phyloP scores from a whole-genome alignment of 2,329 filamentous ascomycete species.

The Botrytis byssoidea region DNA sequence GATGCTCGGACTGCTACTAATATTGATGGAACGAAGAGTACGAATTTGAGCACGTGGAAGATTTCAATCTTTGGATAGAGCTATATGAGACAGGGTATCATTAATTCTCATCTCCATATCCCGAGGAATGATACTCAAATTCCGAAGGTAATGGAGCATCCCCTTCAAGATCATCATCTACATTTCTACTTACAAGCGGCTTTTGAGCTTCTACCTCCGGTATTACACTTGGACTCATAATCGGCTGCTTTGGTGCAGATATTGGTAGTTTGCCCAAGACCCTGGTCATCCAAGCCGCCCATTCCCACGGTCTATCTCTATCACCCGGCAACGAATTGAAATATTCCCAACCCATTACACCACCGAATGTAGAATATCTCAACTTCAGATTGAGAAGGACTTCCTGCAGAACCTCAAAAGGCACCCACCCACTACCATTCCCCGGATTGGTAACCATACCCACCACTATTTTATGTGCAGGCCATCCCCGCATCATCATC shows the following conservation, averaged over 20 bases:
- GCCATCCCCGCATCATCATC: conserved; percentile 65
- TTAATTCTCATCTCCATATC: conserved; percentile 24
- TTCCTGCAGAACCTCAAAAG: conserved; percentile 54
- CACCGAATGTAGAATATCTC: conserved; percentile 70
- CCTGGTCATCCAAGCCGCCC: conserved; percentile 64
- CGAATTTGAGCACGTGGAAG: not conserved
- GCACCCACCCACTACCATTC: conserved; percentile 69
- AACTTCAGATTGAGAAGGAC: conserved; percentile 57
- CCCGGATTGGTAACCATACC: conserved; percentile 76
- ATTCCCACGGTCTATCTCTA: conserved; percentile 66
- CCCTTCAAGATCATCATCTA: conserved; percentile 20
- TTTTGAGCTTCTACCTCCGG: not conserved
- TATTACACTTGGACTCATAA: not conserved
- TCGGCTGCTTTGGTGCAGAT: not conserved
- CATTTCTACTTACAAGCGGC: not conserved
- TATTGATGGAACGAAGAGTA: not conserved
- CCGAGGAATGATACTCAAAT: conserved; percentile 31
- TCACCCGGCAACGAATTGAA: conserved; percentile 76
- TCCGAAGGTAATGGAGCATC: conserved; percentile 26
- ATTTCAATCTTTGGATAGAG: not conserved
- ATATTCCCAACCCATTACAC: conserved; percentile 95
- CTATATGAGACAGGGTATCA: not conserved
- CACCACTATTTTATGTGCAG: conserved; percentile 69
- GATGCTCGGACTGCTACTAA: not conserved
- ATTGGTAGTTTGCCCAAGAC: conserved; percentile 5